Evolutionary conservation across 176 grass and related monocot species (phyloP), one percentile per base, ranked within the genome.

Genomic region (Aegilops bicornis): DNA sequence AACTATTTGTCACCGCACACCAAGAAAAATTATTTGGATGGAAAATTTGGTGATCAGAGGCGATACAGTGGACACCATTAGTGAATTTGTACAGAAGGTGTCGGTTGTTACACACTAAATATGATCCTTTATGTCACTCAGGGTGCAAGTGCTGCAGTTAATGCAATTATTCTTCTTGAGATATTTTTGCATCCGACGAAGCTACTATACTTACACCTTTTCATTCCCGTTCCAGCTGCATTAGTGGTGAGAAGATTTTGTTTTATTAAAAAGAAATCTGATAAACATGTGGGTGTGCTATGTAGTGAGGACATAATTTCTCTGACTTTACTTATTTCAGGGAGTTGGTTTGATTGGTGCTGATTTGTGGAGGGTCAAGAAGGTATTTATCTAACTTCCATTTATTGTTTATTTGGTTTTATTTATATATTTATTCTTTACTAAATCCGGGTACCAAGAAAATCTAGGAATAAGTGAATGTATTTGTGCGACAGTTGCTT

Each of bases 101-200:
- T 32, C 24, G 30, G 14, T 81, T 47, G 31, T 59, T 77, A 60
- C 54, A 42, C 69, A 12, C 29, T 81, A 29, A 84, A 79, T 73
- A 36, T 81, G 76, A 86, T 20, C 35, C 52, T 82, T 45, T 61
- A 89, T 84, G 83, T 45, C 30, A 88, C 79, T 70, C 89, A 96
- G 96, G 93, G 90, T 69, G 96, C 92, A 94, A 98, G 96, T 88
- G 93, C 86, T 47, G 93, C 96, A 81, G 96, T 91, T 62, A 96
- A 98, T 94, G 93, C 96, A 64, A 69, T 72, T 66, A 86, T 98
- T 79, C 89, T 98, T 86, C 89, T 98, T 36, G 27, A 92, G 32
- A 92, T 98, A 36, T 98, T 95, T 86, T 76, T 98, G 25, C 47
- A 88, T 77, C 96, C 96, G 8, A 98, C 81, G 84, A 86, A 70